A percentile compares a stretch with the other conserved stretches of the same genome.
These are phyloP conservation scores for Luzula sylvatica DNA, from an alignment of 176 grass and related monocot genomes.

Conservation along the genomic window DNA sequence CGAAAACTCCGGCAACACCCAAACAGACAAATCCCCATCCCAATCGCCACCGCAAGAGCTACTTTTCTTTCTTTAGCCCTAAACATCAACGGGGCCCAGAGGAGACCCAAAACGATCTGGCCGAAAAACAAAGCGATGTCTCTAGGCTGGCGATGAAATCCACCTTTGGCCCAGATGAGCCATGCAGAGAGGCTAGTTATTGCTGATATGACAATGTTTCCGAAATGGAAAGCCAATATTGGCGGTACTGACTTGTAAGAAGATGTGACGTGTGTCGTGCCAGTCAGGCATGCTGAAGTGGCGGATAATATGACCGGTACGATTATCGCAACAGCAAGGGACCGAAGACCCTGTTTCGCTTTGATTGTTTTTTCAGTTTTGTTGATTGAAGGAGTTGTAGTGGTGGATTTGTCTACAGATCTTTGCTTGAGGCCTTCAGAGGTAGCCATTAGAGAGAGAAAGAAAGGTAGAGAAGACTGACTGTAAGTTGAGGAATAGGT, in stretches of 20 bases:
- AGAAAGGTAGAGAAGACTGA: background rate
- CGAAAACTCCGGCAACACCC: slow-evolving; percentile 37
- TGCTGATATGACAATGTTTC: slow-evolving; percentile 36
- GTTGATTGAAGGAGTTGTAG: background rate
- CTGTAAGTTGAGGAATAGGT: background rate
- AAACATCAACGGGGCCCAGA: slow-evolving; percentile 48
- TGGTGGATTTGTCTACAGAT: background rate
- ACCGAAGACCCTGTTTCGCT: slow-evolving; percentile 34
- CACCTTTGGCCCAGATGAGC: slow-evolving; percentile 83
- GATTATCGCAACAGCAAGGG: slow-evolving; percentile 36
- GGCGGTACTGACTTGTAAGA: background rate
- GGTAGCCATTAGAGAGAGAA: slow-evolving; percentile 14
- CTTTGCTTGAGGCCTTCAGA: slow-evolving; percentile 47
- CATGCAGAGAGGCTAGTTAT: slow-evolving; percentile 62
- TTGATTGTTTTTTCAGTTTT: slow-evolving; percentile 6
- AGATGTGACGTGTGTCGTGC: background rate
- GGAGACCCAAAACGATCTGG: slow-evolving; percentile 18
- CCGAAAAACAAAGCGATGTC: slow-evolving; percentile 34
- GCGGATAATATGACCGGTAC: slow-evolving; percentile 20
- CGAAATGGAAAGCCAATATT: slow-evolving; percentile 40
- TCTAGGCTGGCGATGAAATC: slow-evolving; percentile 38
- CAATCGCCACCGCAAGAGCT: slow-evolving; percentile 27
- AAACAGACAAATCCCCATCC: slow-evolving; percentile 15
- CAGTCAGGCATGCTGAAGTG: background rate
- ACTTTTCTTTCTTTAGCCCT: slow-evolving; percentile 3